Evolutionary conservation across 75 land plant species (phyloP).

Genomic region (Cryptomeria japonica): DNA sequence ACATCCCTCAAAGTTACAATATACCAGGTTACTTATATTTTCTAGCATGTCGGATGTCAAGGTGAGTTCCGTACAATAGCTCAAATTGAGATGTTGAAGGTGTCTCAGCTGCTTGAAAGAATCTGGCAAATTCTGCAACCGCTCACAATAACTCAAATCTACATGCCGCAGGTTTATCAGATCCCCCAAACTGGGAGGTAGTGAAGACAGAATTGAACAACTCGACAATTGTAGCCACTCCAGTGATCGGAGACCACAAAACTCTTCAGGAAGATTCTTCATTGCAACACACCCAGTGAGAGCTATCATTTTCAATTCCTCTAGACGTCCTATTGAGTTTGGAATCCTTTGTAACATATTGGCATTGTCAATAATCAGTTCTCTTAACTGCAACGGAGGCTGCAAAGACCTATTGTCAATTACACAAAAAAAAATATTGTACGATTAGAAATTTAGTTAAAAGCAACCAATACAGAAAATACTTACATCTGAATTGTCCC

Average conservation of each 20-base stretch:
- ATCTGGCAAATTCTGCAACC: neutral
- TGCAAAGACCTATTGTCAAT: neutral
- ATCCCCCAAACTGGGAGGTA: neutral
- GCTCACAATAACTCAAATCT: neutral
- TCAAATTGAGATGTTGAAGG: neutral
- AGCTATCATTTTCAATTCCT: neutral
- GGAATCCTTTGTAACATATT: neutral
- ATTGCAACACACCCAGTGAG: neutral
- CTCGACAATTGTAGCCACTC: neutral
- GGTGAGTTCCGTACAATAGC: neutral
- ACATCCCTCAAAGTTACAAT: neutral
- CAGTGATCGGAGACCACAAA: neutral
- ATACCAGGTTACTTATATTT: neutral
- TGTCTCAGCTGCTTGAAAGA: neutral
- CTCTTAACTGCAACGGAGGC: neutral
- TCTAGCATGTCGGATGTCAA: neutral
- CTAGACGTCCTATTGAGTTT: neutral
- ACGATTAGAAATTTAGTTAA: neutral
- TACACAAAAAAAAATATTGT: neutral
- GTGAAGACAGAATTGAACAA: neutral
- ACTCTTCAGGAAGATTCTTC: neutral
- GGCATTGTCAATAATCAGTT: neutral
- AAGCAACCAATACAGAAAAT: neutral
- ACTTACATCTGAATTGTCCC: neutral
- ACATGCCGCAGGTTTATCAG: neutral